Evolutionary conservation across 352 stramenopile genomes (phyloP), one percentile per base, ranked within the genome.

Genomic region (Thraustochytrium sp.): DNA sequence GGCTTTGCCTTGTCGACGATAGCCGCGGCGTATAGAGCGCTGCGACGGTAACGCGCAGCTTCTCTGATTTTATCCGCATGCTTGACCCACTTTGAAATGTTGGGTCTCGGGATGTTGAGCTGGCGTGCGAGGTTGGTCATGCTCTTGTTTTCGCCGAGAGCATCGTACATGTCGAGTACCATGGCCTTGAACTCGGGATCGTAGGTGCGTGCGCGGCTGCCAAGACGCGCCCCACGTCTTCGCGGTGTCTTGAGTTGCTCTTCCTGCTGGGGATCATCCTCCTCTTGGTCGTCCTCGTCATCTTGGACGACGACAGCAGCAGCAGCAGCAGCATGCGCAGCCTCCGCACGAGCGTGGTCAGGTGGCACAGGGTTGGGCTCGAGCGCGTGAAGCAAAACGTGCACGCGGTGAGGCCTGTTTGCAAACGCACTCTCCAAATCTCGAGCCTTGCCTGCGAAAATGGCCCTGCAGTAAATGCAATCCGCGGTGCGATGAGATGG

Each of bases 1-100:
- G n/a, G n/a, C n/a, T n/a, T n/a, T n/a, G n/a, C n/a, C n/a, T n/a
- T n/a, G n/a, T n/a, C n/a, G n/a, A n/a, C n/a, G n/a, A n/a, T n/a
- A n/a, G n/a, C n/a, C n/a, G n/a, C n/a, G n/a, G n/a, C n/a, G n/a
- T n/a, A n/a, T n/a, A n/a, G n/a, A n/a, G n/a, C n/a, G n/a, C n/a
- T n/a, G n/a, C n/a, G 21, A 29, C 59, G 59, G 2, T 44, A 72
- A 16, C 59, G 59, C 40, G 46, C 59, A 5, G 36, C 29, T 2
- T 72, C 59, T 29, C 59, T 21, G 59, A 72, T 72, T 26, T 72
- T 72, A 29, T 72, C 59, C 9, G 59, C 59, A 44, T 72, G 59
- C 36, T 72, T 72, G 59, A 72, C 59, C 59, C 59, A 72, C 26
- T 72, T 72, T 5, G 59, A 72, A 31, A 72, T 72, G 40, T 72